Conservation (phyloP, 352 stramenopile genomes). For the Globisporangium emineosum region DNA sequence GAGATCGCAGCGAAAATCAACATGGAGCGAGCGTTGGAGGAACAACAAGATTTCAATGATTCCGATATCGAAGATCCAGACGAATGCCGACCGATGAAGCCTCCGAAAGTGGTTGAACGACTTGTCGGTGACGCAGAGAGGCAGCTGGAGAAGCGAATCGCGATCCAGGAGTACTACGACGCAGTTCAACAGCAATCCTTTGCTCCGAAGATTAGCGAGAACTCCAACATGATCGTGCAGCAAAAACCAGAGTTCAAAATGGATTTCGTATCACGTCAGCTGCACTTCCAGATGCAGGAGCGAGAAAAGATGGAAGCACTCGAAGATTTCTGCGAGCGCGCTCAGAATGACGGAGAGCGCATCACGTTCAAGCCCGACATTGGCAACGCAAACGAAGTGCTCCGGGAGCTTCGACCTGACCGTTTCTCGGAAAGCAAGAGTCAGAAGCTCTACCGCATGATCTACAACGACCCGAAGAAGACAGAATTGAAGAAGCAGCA, state of each 20-base stretch:
- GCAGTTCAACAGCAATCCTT: slow-evolving; percentile 59
- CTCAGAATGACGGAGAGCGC: slow-evolving; percentile 27
- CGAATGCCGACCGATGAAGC: slow-evolving; percentile 13
- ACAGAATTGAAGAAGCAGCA: slow-evolving; percentile 59
- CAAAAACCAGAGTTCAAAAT: slow-evolving; percentile 74
- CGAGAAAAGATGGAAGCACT: slow-evolving; percentile 56
- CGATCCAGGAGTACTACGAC: slow-evolving; percentile 72
- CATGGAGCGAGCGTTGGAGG: slow-evolving; percentile 22
- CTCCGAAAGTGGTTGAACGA: slow-evolving; percentile 46
- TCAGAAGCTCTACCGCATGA: slow-evolving; percentile 63
- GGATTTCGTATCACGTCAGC: slow-evolving; percentile 68
- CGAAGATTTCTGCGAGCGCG: slow-evolving; percentile 39
- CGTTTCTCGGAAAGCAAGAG: slow-evolving; percentile 49
- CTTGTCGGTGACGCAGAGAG: slow-evolving; percentile 51
- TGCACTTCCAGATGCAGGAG: slow-evolving; percentile 65
- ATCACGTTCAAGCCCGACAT: slow-evolving; percentile 78
- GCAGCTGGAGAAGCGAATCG: slow-evolving; percentile 39
- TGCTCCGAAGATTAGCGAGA: slow-evolving; percentile 55
- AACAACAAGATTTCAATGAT: slow-evolving; percentile 4
- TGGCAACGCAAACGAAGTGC: slow-evolving; percentile 64
- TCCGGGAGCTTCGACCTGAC: slow-evolving; percentile 63
- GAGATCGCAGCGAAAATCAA: slow-evolving; percentile 51
- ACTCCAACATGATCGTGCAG: slow-evolving; percentile 45
- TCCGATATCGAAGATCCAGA: slow-evolving; percentile 10
- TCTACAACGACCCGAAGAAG: slow-evolving; percentile 60